Conservation (phyloP, 2,329 filamentous ascomycete genomes). For the Fusarium paranaense region DNA sequence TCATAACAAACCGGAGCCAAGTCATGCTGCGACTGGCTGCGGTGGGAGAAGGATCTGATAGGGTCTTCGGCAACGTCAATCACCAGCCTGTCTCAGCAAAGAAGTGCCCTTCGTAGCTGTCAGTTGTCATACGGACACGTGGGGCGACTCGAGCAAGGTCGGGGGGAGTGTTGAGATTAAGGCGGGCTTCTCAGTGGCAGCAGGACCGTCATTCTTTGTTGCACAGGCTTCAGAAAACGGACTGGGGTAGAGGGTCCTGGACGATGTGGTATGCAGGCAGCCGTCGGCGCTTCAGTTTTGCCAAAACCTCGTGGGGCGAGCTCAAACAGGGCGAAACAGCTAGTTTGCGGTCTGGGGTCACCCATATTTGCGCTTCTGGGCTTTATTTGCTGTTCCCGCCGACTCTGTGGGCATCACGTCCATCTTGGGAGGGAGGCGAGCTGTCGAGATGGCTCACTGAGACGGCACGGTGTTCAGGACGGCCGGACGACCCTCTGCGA, state of each 20-base stretch:
- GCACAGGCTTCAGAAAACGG: constrained; percentile 38
- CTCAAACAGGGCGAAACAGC: constrained; percentile 29
- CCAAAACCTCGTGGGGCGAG: constrained; percentile 35
- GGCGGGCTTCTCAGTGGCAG: constrained; percentile 15
- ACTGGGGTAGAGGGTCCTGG: constrained; percentile 38
- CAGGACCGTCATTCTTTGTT: constrained; percentile 34
- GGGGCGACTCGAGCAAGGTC: constrained; percentile 40
- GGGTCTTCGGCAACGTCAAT: constrained; percentile 19
- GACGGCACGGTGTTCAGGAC: constrained; percentile 16
- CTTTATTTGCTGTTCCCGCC: constrained; percentile 17
- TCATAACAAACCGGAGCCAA: constrained; percentile 11
- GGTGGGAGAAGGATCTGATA: constrained; percentile 17
- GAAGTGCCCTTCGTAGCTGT: constrained; percentile 23
- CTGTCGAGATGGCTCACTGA: constrained; percentile 5
- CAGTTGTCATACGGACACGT: constrained; percentile 42
- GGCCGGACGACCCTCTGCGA: constrained; percentile 17
- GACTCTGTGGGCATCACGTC: neutral
- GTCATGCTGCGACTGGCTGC: constrained; percentile 4
- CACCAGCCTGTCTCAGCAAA: constrained; percentile 20
- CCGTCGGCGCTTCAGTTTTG: constrained; percentile 40
- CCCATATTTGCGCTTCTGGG: constrained; percentile 19
- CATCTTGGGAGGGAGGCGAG: constrained; percentile 12
- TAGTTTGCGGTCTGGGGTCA: constrained; percentile 23
- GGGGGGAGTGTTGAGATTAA: constrained; percentile 29
- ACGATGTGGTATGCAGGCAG: constrained; percentile 43